Base-by-base conservation (phyloP, 2,329 filamentous ascomycete genomes). In the Dactylonectria macrodidyma region DNA sequence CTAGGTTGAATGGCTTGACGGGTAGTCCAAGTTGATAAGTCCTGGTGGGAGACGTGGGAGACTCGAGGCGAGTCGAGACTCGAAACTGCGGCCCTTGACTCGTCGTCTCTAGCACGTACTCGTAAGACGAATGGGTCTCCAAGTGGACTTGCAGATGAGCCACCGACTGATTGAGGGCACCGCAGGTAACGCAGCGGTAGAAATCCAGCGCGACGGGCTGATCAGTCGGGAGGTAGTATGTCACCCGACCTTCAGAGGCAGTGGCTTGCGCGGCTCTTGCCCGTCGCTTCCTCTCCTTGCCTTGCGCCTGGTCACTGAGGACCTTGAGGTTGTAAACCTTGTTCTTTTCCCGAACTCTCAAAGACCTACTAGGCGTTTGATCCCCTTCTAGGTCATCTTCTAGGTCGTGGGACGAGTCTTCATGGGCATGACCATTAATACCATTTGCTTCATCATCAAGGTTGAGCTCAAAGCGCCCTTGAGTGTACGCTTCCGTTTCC, bases 261-360 rank as follows among this genome's bases (percentile, higher is more conserved):
- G 68, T 73, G 67, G 64, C 55, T 57, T 77, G 69, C 62, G 74
- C 63, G 67, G 67, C 70, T 66, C 76, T 71, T 65, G 74, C 67
- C 62, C 73, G 74, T 74, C 82, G 82, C 69, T 84, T 86, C 68
- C 82, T 83, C 50, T 86, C 84, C 71, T 83, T 87, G 4, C 88
- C 87, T 59, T 88, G 84, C 6, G 87, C 87, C 71, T 87, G 86
- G 71, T 88, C 87, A 76, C 86, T 90, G 16, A 91, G 79, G 12
- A 86, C 81, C 75, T 89, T 90, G 44, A 91, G 77, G 70, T 91
- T 91, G 74, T 91, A 91, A 24, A 84, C 83, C 67, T 86, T 86
- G 63, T 84, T 84, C 48, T 81, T 81, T 19, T 78, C 83, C 59
- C 88, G 83, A 16, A 81, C 79, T 50, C 88, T 83, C 19, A 88